Evolutionary conservation across 768 basidiomycete genomes (phyloP), one percentile per base, ranked within the genome.

Genomic region (Lanmaoa pseudosensibilis): DNA sequence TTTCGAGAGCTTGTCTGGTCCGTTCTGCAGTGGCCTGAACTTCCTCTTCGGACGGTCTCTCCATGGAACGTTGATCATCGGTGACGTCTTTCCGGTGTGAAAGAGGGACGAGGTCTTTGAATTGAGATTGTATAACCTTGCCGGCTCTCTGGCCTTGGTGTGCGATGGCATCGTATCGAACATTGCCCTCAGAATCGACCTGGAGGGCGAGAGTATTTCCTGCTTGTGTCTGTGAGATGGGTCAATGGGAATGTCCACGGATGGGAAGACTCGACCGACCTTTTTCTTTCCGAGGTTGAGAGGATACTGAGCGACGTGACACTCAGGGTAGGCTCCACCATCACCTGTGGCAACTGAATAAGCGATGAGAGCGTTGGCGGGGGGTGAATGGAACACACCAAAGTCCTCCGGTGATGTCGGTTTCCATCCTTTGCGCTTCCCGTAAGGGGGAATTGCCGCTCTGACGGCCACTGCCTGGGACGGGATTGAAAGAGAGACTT

Each of bases 221-320:
- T 23, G 91, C 86, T 5, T 91, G 87, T 2, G 90, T 87, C 93
- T 96, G 57, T 8, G 21, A 32, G 37, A 59, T n/a, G 34, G 44
- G 23, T 63, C 19, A 50, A 37, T 39, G 19, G 34, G 36, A 37
- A 25, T 27, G 57, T 30, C 18, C 36, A 34, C 33, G 30, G 33
- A 33, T 30, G 2, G 25, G 8, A 11, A 47, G 11, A 46, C 30
- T 4, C 5, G 8, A 68, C 84, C 60, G 50, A 88, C 94, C 84
- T 95, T 95, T 83, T 97, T 97, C 75, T 84, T 83, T 54, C 96
- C 96, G 82, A 99, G 87, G 54, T 93, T 92, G 59, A 98, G 73
- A 12, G 96, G 96, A 77, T 97, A 99, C 71, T 99, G 96, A 7
- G 97, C 97, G 50, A 96, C 77, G 80, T 95, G 94, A 72, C 95